Conservation (phyloP, 1,139 yeast species). For the Geotrichum klebahnii region DNA sequence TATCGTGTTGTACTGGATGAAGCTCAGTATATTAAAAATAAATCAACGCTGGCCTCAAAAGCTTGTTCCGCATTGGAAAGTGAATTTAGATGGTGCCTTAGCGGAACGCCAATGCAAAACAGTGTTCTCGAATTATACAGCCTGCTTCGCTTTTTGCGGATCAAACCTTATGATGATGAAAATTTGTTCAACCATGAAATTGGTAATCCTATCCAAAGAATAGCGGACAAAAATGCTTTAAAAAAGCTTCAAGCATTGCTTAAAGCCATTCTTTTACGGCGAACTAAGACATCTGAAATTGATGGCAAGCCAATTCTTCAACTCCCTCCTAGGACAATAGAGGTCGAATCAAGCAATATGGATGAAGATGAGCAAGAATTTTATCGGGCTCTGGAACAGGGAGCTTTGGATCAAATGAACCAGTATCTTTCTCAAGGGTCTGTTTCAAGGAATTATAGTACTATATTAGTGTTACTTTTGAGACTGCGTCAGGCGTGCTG, state of each 20-base stretch:
- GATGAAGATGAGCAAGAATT: constrained; percentile 51
- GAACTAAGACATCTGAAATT: constrained; percentile 68
- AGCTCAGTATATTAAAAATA: constrained; percentile 84
- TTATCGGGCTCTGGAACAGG: constrained; percentile 56
- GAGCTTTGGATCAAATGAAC: constrained; percentile 56
- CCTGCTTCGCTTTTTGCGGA: constrained; percentile 63
- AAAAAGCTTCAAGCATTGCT: constrained; percentile 67
- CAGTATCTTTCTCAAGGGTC: constrained; percentile 44
- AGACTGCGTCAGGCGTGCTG: constrained; percentile 89
- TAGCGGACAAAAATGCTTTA: constrained; percentile 46
- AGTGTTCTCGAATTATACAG: constrained; percentile 76
- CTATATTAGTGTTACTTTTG: constrained; percentile 66
- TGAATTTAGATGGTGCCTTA: constrained; percentile 67
- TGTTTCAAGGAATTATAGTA: constrained; percentile 45
- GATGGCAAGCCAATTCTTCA: constrained; percentile 71
- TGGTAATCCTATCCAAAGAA: constrained; percentile 51
- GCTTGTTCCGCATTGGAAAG: constrained; percentile 59
- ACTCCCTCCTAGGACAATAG: constrained; percentile 62
- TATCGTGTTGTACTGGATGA: constrained; percentile 80
- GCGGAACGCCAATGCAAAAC: constrained; percentile 96
- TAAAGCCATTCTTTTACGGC: constrained; percentile 70
- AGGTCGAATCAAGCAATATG: constrained; percentile 50
- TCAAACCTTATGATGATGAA: constrained; percentile 51
- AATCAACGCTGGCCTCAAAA: constrained; percentile 58
- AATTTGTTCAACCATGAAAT: constrained; percentile 56